Conservation (phyloP, 2,329 filamentous ascomycete genomes). For the Neonectria hederae region DNA sequence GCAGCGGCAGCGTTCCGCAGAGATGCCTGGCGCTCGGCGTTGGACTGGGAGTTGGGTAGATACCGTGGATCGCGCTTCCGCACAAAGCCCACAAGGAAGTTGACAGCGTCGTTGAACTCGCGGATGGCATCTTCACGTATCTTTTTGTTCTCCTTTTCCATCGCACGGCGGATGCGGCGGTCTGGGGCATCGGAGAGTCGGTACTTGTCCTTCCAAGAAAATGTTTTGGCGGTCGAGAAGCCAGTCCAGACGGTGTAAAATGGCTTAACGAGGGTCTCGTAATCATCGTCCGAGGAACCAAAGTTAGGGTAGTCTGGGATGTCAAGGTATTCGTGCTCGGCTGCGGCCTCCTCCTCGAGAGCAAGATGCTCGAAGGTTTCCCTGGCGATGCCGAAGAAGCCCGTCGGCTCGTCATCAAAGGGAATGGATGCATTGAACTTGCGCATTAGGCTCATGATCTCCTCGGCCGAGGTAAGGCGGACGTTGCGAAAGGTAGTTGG, state of each 20-base stretch:
- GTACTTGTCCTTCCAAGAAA: conserved; percentile 90
- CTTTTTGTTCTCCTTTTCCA: conserved; percentile 96
- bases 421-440: conserved; percentile 82
- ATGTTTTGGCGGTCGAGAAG: conserved; percentile 86
- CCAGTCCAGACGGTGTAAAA: conserved; percentile 86
- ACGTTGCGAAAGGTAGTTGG: conserved; percentile 74
- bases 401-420: conserved; percentile 80
- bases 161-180: conserved; percentile 79
- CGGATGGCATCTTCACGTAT: conserved; percentile 81
- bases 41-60: conserved; percentile 77
- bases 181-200: conserved; percentile 87
- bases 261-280: conserved; percentile 77
- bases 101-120: conserved; percentile 92
- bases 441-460: conserved; percentile 80
- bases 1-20: conserved; percentile 82
- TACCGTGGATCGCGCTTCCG: conserved; percentile 92
- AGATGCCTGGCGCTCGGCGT: conserved; percentile 81
- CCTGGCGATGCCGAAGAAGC: conserved; percentile 85
- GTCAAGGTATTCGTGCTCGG: conserved; percentile 71
- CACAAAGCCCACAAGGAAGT: conserved; percentile 86
- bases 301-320: conserved; percentile 81
- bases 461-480: conserved; percentile 80
- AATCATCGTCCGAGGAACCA: conserved; percentile 77
- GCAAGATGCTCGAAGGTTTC: conserved; percentile 83
- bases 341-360: conserved; percentile 80